Percentiles rank a stretch among this genome's conserved stretches.
Conservation (phyloP, 352 stramenopile genomes). For the Phytopythium ostracodes region DNA sequence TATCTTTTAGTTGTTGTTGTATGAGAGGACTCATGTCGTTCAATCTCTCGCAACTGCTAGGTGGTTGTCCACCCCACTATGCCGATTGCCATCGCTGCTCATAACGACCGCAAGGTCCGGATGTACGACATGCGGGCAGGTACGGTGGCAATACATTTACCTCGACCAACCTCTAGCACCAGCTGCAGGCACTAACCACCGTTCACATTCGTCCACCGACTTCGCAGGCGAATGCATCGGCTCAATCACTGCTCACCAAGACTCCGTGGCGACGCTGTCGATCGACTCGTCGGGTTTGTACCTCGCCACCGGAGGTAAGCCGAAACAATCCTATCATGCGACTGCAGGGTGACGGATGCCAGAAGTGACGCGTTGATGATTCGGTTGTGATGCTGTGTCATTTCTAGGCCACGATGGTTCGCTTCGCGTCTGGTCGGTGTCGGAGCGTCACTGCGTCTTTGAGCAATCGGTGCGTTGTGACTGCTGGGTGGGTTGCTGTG, state of each 20-base stretch:
- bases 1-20: neutral
- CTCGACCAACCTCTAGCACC: neutral
- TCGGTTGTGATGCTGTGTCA: slow-evolving; percentile 1
- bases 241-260: slow-evolving; percentile 73
- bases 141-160: too few species aligned
- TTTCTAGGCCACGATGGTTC: slow-evolving; percentile 74
- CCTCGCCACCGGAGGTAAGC: slow-evolving; percentile 63
- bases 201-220: neutral
- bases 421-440: slow-evolving; percentile 78
- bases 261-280: slow-evolving; percentile 75
- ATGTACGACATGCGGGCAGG: slow-evolving; percentile 85
- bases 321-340: neutral
- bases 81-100: slow-evolving; percentile 74
- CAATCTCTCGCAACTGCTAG: slow-evolving; percentile 12
- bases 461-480: slow-evolving; percentile 59
- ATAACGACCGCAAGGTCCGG: slow-evolving; percentile 80
- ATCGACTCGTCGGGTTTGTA: slow-evolving; percentile 76
- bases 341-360: neutral
- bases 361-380: slow-evolving; percentile 1
- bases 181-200: neutral
- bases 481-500: too few species aligned
- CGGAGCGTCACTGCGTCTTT: slow-evolving; percentile 82
- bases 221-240: slow-evolving; percentile 62
- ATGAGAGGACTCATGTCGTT: neutral
- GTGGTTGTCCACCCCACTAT: slow-evolving; percentile 76